Conservation (phyloP, 768 basidiomycete genomes). For the Fibroporia radiculosa region DNA sequence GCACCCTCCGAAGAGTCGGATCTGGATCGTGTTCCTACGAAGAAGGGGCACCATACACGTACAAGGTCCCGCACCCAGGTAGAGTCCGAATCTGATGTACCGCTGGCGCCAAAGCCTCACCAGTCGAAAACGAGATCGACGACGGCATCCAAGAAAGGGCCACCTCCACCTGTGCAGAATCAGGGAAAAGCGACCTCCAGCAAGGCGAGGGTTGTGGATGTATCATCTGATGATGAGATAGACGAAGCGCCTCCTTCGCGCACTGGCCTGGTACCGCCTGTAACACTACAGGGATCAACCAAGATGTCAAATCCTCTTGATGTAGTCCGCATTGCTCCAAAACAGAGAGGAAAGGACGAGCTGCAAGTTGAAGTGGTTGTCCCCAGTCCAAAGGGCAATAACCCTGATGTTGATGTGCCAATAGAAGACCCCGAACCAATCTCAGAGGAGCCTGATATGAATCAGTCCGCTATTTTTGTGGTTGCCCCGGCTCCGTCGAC, state of each 20-base stretch:
- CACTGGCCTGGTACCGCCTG: no score
- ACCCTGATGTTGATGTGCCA: no score
- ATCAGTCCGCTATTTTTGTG: no score
- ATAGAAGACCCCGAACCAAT: no score
- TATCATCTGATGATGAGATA: conserved; percentile 13
- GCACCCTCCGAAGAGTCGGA: conserved; percentile 2
- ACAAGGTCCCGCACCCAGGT: conserved; percentile 14
- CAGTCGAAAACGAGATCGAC: conserved; percentile 11
- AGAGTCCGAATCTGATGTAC: conserved; percentile 12
- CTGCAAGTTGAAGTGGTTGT: no score
- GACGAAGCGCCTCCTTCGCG: not conserved
- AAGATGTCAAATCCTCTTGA: no score
- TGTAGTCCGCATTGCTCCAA: no score
- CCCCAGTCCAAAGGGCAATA: no score
- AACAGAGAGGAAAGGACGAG: no score
- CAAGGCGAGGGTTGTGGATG: conserved; percentile 11
- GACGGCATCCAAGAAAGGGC: conserved; percentile 4
- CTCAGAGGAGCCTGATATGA: no score
- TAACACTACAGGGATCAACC: no score
- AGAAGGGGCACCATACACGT: conserved; percentile 10
- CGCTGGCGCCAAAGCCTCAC: conserved; percentile 5
- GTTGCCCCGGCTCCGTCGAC: no score
- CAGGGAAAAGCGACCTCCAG: conserved; percentile 8
- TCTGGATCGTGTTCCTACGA: conserved; percentile 3
- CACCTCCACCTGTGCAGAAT: not conserved